Evolutionary conservation across 768 basidiomycete species (phyloP), one percentile per base, ranked within the genome.

Genomic region (Porphyrellus cyaneotinctus): DNA sequence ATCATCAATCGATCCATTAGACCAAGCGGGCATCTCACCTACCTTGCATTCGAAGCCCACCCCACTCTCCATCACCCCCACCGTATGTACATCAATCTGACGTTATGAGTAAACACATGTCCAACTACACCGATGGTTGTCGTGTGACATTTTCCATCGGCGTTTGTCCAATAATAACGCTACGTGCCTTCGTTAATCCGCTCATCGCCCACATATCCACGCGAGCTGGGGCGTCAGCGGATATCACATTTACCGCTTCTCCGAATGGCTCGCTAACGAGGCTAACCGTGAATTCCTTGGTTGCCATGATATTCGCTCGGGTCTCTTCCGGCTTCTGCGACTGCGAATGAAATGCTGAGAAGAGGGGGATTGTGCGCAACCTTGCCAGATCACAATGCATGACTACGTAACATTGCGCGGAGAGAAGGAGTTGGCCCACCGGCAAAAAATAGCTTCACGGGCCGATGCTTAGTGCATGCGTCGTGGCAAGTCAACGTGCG

Each of bases 221-320:
- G 39, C 75, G 65, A 6, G 71, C 72, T 38, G 82, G 82, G 15
- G 80, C 74, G 51, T 85, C 81, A 22, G 81, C 74, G 9, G 80
- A 73, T n/a, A 76, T 72, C 44, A 70, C 67, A 61, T 85, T 84
- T 9, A 80, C 81, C 3, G 79, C 77, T 59, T 83, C 79, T 44
- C 75, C 68, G 58, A 84, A 80, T 0, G 80, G 69, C 65, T 89
- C 85, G 50, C 83, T 86, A 58, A 92, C 81, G 47, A 87, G 81
- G 60, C 81, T 86, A 45, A 85, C 79, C 9, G 82, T 83, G 66
- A 91, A 91, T 62, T 86, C 75, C 54, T 81, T 83, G 15, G 80
- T 85, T 0, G 72, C 70, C 44, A 78, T 66, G 56, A 88, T 85
- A 56, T 90, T 90, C 53, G 77, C 74, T 44, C 80, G 75, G 17